Percentiles rank a stretch among this genome's conserved stretches.
phyloP scores from a whole-genome alignment of 2,329 filamentous ascomycete genomes.

The Byssochlamys sp. region DNA sequence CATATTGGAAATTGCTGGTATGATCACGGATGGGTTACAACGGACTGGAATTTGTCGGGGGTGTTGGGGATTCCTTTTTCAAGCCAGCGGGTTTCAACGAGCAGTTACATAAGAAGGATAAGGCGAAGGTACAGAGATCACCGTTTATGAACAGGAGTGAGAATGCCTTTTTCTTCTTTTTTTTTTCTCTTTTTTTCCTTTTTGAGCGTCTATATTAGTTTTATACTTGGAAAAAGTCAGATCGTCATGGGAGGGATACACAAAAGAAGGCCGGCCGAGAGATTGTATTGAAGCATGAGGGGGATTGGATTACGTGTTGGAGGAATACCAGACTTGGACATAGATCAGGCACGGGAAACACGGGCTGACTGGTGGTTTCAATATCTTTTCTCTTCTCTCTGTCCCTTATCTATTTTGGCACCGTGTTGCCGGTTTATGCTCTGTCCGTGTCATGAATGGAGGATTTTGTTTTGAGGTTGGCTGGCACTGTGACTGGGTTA shows the following conservation, averaged over 20 bases:
- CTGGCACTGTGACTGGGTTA: not conserved
- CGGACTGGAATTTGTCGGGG: conserved; percentile 28
- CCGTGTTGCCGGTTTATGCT: not conserved
- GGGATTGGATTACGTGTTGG: not conserved
- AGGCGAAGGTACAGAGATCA: conserved; percentile 2
- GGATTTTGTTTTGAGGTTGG: not conserved
- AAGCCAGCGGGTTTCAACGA: conserved; percentile 18
- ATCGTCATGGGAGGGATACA: conserved; percentile 1
- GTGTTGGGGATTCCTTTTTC: conserved; percentile 32
- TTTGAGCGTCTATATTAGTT: conserved; percentile 3
- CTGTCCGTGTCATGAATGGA: not conserved
- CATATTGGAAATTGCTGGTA: conserved; percentile 31
- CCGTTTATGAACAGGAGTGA: not conserved
- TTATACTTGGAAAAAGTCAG: conserved; percentile 3
- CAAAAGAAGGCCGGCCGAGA: conserved; percentile 1
- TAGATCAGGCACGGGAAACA: not conserved
- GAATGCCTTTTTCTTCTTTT: not conserved
- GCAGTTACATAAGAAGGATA: conserved; percentile 17
- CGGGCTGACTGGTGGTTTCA: not conserved
- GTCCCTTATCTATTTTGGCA: not conserved
- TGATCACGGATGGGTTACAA: conserved; percentile 32
- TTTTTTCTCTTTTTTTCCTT: not conserved
- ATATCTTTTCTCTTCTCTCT: not conserved
- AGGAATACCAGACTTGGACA: not conserved
- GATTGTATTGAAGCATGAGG: not conserved